Percentiles rank a stretch among this genome's conserved stretches.
These are phyloP conservation scores for Dactylellina haptotyla DNA, from an alignment of 2,329 filamentous ascomycete species.

Conservation along the genomic window DNA sequence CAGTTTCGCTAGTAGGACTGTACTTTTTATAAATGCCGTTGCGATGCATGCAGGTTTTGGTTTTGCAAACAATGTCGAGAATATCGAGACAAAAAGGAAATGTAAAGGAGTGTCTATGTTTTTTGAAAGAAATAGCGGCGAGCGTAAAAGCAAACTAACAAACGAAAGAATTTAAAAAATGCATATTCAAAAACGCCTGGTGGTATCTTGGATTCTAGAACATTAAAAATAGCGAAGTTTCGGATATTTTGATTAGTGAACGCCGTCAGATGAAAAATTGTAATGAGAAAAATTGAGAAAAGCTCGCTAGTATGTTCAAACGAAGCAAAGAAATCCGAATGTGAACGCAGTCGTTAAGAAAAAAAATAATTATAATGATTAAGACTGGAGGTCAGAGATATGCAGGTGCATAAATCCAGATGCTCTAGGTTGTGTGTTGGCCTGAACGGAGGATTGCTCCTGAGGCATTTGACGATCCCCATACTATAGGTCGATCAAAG, in stretches of 20 bases:
- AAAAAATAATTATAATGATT: background rate
- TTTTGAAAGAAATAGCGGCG: constrained; percentile 6
- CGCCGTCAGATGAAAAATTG: constrained; percentile 31
- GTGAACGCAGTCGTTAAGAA: background rate
- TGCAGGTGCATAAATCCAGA: background rate
- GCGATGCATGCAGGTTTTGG: constrained; percentile 20
- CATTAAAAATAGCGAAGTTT: constrained; percentile 9
- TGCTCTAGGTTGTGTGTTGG: background rate
- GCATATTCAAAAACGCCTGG: constrained; percentile 29
- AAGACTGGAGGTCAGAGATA: too few species aligned
- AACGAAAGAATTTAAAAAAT: constrained; percentile 1
- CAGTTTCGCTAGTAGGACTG: constrained; percentile 27
- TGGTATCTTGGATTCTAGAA: constrained; percentile 50
- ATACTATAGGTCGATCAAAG: constrained; percentile 48
- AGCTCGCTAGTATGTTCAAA: constrained; percentile 37
- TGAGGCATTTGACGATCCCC: background rate
- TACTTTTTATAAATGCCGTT: constrained; percentile 22
- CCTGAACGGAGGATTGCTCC: background rate
- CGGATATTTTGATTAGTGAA: constrained; percentile 28
- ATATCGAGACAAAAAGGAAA: background rate
- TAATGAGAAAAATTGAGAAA: constrained; percentile 13
- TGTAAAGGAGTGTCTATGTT: constrained; percentile 28
- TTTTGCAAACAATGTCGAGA: background rate
- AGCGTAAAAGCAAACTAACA: background rate
- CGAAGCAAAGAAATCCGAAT: background rate